A percentile compares a stretch with the other conserved stretches of the same genome.
Conservation (phyloP, 805 yeast species). For the Wickerhamiella azyma region DNA sequence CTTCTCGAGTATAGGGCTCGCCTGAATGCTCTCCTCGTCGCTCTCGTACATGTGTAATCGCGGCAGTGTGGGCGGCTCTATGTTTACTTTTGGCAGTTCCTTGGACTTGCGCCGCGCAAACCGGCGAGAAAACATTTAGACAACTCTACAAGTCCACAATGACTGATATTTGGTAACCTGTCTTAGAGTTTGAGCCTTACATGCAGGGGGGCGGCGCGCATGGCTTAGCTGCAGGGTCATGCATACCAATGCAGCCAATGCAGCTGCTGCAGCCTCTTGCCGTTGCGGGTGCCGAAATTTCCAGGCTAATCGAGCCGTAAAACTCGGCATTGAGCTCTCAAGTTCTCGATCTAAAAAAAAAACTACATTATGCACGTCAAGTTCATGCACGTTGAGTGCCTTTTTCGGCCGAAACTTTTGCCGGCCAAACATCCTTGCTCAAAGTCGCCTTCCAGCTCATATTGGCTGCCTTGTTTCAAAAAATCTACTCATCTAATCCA, state of each 20-base stretch:
- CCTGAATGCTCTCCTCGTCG: constrained; percentile 9
- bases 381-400: too few species aligned
- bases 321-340: too few species aligned
- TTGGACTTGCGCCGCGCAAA: not conserved
- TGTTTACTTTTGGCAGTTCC: not conserved
- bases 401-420: too few species aligned
- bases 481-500: too few species aligned
- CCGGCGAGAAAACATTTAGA: not conserved
- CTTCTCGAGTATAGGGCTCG: constrained; percentile 2
- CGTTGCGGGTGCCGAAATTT: not conserved
- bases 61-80: not conserved
- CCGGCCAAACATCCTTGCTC: too few species aligned
- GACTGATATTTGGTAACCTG: not conserved
- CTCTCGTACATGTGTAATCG: constrained; percentile 3
- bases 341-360: too few species aligned
- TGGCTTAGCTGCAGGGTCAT: not conserved
- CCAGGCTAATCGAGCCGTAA: too few species aligned
- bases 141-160: not conserved
- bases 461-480: too few species aligned
- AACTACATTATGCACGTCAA: not conserved
- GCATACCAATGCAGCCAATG: not conserved
- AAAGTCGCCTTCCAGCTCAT: too few species aligned
- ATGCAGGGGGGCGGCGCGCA: not conserved
- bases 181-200: not conserved
- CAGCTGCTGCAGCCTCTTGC: not conserved